These are phyloP conservation scores for Komagataea norvegica DNA, from an alignment of 1,139 yeast species.

Conservation along the genomic window DNA sequence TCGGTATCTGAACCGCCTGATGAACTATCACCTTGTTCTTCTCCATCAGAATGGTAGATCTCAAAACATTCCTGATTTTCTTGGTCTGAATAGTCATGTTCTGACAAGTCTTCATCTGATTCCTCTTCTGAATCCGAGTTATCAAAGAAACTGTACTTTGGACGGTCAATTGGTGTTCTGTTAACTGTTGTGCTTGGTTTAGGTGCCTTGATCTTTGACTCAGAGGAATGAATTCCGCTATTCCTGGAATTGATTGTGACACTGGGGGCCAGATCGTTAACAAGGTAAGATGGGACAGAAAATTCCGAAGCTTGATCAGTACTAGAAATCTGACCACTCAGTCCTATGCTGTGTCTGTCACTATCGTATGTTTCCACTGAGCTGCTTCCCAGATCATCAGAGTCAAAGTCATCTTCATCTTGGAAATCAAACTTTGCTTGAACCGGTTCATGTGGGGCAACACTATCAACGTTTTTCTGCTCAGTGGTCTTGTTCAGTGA, in stretches of 20 bases:
- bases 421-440: conserved; percentile 11
- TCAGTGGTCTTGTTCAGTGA: conserved; percentile 17
- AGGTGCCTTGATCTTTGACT: background rate
- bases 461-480: conserved; percentile 14
- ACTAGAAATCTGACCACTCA: too few species aligned
- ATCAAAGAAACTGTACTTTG: conserved; percentile 25
- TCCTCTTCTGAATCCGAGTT: conserved; percentile 18
- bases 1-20: conserved; percentile 10
- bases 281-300: conserved; percentile 18
- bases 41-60: conserved; percentile 5
- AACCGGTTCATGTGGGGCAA: conserved; percentile 21
- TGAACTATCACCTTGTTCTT: background rate
- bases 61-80: conserved; percentile 5
- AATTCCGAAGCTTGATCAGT: conserved; percentile 16
- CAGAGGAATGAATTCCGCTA: background rate
- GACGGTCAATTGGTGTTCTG: conserved; percentile 10
- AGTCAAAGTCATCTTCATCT: conserved; percentile 17
- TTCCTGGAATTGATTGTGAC: conserved; percentile 2
- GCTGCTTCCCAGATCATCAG: background rate
- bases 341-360: too few species aligned
- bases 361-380: conserved; percentile 3
- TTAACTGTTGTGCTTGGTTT: background rate
- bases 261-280: conserved; percentile 7
- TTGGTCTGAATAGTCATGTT: conserved; percentile 37
- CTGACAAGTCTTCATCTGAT: conserved; percentile 5